A percentile compares a stretch with the other conserved stretches of the same genome.
These are phyloP conservation scores for Bipolaris cookei DNA, from an alignment of 2,329 filamentous ascomycete genomes.

Conservation along the genomic window DNA sequence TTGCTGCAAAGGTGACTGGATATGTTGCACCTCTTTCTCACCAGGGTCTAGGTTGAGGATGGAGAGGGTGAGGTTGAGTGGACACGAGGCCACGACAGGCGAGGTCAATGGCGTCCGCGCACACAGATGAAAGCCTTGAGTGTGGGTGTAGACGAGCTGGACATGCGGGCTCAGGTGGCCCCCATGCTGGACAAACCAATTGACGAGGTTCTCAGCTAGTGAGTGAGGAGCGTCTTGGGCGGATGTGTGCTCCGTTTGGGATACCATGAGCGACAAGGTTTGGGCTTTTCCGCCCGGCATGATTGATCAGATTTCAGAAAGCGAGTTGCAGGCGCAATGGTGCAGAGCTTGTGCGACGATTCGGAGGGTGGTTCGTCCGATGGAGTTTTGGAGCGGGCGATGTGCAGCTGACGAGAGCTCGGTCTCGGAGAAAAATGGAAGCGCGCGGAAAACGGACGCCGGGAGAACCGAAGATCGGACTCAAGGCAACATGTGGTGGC, in stretches of 20 bases:
- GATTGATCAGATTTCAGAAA: not conserved
- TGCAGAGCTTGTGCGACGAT: not conserved
- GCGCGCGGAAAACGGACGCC: conserved; percentile 9
- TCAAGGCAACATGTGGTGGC: conserved; percentile 13
- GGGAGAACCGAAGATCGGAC: conserved; percentile 13
- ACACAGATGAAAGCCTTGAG: conserved; percentile 42
- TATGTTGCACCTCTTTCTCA: conserved; percentile 32
- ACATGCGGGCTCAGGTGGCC: conserved; percentile 42
- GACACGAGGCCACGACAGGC: conserved; percentile 39
- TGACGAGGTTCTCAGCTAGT: conserved; percentile 28
- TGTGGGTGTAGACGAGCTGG: conserved; percentile 33
- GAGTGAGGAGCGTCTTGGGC: conserved; percentile 17
- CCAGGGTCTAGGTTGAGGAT: conserved; percentile 43
- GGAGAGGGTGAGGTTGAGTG: conserved; percentile 44
- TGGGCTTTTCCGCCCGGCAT: not conserved
- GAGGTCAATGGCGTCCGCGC: conserved; percentile 29
- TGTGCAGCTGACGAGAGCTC: conserved; percentile 23
- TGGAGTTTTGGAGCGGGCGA: conserved; percentile 7
- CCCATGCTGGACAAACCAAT: conserved; percentile 43
- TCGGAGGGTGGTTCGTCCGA: conserved; percentile 20
- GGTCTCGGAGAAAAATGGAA: conserved; percentile 16
- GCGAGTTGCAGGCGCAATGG: not conserved
- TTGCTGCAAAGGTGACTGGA: conserved; percentile 33
- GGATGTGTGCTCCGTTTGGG: conserved; percentile 8
- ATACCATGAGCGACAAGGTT: not conserved